phyloP scores from a whole-genome alignment of 176 grass and related monocot genomes.

The Guadua angustifolia region DNA sequence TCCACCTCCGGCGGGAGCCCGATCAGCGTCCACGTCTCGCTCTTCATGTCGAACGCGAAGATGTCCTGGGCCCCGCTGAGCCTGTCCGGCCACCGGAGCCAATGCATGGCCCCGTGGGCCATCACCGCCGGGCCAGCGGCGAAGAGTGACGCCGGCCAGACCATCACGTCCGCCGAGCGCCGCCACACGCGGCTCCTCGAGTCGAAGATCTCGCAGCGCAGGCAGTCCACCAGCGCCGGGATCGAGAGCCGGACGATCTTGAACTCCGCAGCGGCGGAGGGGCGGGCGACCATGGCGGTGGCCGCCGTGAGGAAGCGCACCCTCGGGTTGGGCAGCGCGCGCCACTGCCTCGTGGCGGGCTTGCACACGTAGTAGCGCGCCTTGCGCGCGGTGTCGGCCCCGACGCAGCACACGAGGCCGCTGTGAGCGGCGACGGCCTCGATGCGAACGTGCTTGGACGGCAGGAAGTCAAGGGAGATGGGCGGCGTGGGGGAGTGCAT shows the following conservation, averaged over 20 bases:
- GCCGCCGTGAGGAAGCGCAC: conserved; percentile 4
- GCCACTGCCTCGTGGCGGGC: conserved; percentile 53
- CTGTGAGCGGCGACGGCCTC: conserved; percentile 44
- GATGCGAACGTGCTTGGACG: conserved; percentile 33
- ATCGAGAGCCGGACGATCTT: conserved; percentile 46
- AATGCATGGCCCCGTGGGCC: conserved; percentile 42
- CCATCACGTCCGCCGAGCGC: conserved; percentile 29
- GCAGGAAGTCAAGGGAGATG: conserved; percentile 48
- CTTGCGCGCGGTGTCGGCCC: background rate
- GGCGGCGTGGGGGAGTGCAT: background rate
- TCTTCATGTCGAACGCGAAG: conserved; percentile 45
- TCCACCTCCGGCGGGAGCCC: conserved; percentile 32
- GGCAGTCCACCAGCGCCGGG: conserved; percentile 2
- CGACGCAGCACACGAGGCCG: conserved; percentile 52
- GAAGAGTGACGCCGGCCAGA: conserved; percentile 18
- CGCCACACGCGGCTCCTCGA: conserved; percentile 43
- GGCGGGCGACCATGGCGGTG: conserved; percentile 33
- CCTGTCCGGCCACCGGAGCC: conserved; percentile 41
- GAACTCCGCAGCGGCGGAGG: conserved; percentile 25
- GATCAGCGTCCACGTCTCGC: conserved; percentile 38
- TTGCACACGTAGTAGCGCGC: conserved; percentile 53
- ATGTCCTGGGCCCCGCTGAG: conserved; percentile 3
- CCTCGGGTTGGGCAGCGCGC: conserved; percentile 48
- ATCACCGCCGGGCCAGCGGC: background rate
- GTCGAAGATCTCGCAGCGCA: conserved; percentile 49